Evolutionary conservation across 2,329 filamentous ascomycete species (phyloP), one percentile per base, ranked within the genome.

Genomic region (Camptophora hylomeconis): DNA sequence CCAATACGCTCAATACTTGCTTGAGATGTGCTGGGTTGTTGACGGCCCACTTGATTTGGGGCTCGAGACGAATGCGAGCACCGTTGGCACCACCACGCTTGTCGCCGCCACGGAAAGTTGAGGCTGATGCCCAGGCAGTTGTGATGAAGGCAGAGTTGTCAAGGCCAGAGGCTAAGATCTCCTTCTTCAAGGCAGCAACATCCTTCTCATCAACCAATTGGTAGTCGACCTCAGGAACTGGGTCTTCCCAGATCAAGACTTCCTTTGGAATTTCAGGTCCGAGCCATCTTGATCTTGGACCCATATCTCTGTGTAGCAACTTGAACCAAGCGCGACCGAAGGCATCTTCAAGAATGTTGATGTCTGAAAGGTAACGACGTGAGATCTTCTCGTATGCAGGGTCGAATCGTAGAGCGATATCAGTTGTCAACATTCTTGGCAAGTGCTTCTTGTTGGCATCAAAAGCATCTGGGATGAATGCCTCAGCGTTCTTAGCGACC

Each of bases 21-120:
- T 58, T 55, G 21, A 84, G 60, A 54, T 78, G 68, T 2, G 62
- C 45, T 16, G 77, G 77, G 61, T 81, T 79, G 68, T 86, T 86
- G 49, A 74, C 67, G 47, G 70, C 56, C 79, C 80, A 86, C 52
- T 70, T 60, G 45, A 72, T 72, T 58, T 80, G 74, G 14, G 80
- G 80, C 37, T 66, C 61, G 7, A 86, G 75, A 18, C 76, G 74
- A 45, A 86, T 80, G 44, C 80, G 79, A 9, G 71, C 79, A 45
- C 80, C 80, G 46, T 86, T 86, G 56, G 80, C 80, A 48, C 80
- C 80, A 42, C 80, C 80, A 41, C 80, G 80, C 71, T 84, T 84
- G 63, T 86, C 80, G 42, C 72, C 69, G 43, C 72, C 68, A 37
- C 77, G 76, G 72, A 76, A 82, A 17, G 74, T 75, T 2, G 76